These are phyloP conservation scores for Sisymbrium altissimum DNA, from an alignment of 345 rosid genomes.

Conservation along the genomic window DNA sequence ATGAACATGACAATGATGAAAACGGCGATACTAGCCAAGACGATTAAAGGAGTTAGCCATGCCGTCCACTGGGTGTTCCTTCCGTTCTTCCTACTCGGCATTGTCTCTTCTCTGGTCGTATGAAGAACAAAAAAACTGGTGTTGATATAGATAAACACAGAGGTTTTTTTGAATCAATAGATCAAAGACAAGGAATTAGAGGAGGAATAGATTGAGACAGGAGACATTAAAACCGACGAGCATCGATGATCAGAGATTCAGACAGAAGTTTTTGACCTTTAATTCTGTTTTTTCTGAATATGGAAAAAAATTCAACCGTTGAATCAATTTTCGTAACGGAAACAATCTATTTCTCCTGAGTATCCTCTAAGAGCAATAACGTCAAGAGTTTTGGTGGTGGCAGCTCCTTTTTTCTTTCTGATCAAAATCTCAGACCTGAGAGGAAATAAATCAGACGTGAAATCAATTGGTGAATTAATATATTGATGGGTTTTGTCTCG, in stretches of 20 bases:
- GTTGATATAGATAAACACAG: not conserved
- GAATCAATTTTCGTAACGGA: not conserved
- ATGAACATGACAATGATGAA: constrained; percentile 68
- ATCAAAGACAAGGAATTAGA: not conserved
- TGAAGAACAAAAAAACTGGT: not conserved
- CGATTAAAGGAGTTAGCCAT: constrained; percentile 78
- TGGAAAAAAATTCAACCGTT: constrained; percentile 14
- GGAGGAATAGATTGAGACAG: constrained; percentile 1
- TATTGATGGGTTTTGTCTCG: not conserved
- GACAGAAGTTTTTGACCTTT: constrained; percentile 9
- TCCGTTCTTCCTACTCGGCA: constrained; percentile 40
- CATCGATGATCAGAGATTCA: constrained; percentile 13
- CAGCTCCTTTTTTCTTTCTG: constrained; percentile 17
- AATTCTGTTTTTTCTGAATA: not conserved
- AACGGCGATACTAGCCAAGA: constrained; percentile 59
- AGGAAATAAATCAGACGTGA: constrained; percentile 16
- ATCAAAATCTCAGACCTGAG: constrained; percentile 15
- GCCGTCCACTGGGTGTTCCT: constrained; percentile 61
- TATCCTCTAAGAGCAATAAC: not conserved
- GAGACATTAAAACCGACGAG: constrained; percentile 1
- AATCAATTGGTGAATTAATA: not conserved
- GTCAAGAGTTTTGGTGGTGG: constrained; percentile 6
- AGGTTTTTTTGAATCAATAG: constrained; percentile 7
- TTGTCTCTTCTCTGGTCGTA: constrained; percentile 20
- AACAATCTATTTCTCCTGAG: not conserved